phyloP scores from a whole-genome alignment of 257 asterid species.

The Solanum etuberosum region DNA sequence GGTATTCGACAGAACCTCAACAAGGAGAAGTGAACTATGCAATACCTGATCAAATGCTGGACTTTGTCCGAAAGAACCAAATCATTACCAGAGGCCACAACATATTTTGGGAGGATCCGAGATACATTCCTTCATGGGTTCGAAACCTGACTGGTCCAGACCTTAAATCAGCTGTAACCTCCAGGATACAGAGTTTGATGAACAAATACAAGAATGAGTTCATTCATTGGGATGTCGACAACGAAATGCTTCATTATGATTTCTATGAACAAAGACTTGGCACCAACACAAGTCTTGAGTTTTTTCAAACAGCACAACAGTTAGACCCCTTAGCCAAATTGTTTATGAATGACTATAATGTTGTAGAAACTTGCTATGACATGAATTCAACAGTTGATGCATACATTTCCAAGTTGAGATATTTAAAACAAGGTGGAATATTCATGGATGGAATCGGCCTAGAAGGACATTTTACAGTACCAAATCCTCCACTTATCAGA shows the following conservation, averaged over 20 bases:
- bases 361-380: conserved; percentile 36
- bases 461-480: conserved; percentile 36
- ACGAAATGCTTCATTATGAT: conserved; percentile 27
- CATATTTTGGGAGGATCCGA: conserved; percentile 34
- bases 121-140: conserved; percentile 25
- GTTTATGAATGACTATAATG: conserved; percentile 39
- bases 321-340: conserved; percentile 35
- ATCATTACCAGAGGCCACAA: conserved; percentile 29
- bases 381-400: conserved; percentile 34
- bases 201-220: conserved; percentile 27
- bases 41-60: conserved; percentile 25
- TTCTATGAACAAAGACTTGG: conserved; percentile 32
- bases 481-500: conserved; percentile 40
- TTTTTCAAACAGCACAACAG: conserved; percentile 20
- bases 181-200: conserved; percentile 25
- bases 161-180: conserved; percentile 20
- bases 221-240: conserved; percentile 38
- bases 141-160: conserved; percentile 14
- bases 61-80: conserved; percentile 25
- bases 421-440: conserved; percentile 24
- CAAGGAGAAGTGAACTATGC: conserved; percentile 25
- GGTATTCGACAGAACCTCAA: conserved; percentile 30
- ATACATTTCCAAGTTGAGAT: conserved; percentile 20
- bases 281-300: conserved; percentile 23
- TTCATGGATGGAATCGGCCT: conserved; percentile 36